A percentile compares a stretch with the other conserved stretches of the same genome.
Conservation (phyloP, 805 yeast genomes). For the Candida qinlingensis region DNA sequence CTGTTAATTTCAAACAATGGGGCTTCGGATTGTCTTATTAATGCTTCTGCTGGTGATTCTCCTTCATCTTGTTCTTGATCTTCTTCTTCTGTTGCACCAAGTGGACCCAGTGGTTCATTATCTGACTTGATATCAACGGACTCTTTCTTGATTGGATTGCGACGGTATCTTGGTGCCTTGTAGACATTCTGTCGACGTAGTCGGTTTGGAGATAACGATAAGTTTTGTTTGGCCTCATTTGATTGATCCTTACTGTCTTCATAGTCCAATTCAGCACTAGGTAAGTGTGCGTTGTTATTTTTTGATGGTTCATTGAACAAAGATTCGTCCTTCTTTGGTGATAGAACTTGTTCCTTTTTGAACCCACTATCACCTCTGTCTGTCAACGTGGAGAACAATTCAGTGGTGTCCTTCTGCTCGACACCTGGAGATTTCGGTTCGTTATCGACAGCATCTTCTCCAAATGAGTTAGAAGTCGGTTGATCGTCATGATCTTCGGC, state of each 20-base stretch:
- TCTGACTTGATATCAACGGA: conserved; percentile 8
- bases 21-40: conserved; percentile 43
- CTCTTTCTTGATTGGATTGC: conserved; percentile 24
- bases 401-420: conserved; percentile 14
- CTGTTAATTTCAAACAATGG: conserved; percentile 46
- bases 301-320: conserved; percentile 27
- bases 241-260: conserved; percentile 14
- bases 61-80: conserved; percentile 20
- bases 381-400: conserved; percentile 40
- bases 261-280: conserved; percentile 7
- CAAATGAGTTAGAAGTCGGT: background rate
- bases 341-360: conserved; percentile 12
- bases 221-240: background rate
- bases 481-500: conserved; percentile 1
- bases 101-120: conserved; percentile 29
- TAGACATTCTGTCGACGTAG: conserved; percentile 39
- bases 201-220: conserved; percentile 32
- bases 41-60: conserved; percentile 28
- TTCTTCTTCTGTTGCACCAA: conserved; percentile 28
- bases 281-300: conserved; percentile 2
- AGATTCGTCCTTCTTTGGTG: conserved; percentile 28
- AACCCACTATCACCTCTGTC: conserved; percentile 26
- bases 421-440: conserved; percentile 5
- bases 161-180: conserved; percentile 43
- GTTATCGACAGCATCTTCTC: background rate